phyloP scores from a whole-genome alignment of 2,329 filamentous ascomycete species.

The Botrytis fragariae region DNA sequence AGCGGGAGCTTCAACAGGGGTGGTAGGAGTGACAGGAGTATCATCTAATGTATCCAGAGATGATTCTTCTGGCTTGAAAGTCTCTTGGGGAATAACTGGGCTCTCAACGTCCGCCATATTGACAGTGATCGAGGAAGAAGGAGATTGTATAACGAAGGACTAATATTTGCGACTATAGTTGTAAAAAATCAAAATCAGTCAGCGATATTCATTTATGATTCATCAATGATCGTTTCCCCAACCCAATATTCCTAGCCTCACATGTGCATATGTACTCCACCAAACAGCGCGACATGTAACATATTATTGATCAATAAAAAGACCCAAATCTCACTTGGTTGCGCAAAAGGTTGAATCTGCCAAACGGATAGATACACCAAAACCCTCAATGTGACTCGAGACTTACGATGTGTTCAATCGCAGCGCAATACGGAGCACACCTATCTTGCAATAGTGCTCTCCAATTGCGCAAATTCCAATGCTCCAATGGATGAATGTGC shows the following conservation, averaged over 20 bases:
- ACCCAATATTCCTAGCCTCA: constrained; percentile 5
- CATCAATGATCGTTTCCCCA: constrained; percentile 9
- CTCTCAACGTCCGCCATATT: constrained; percentile 21
- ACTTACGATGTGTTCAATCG: constrained; percentile 20
- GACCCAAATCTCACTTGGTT: constrained; percentile 8
- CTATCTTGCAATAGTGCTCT: not conserved
- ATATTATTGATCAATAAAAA: constrained; percentile 13
- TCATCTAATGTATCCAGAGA: constrained; percentile 3
- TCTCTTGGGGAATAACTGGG: not conserved
- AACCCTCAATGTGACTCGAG: constrained; percentile 13
- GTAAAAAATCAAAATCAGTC: constrained; percentile 3
- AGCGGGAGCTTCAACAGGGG: not conserved
- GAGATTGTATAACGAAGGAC: constrained; percentile 15
- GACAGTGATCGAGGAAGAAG: constrained; percentile 1
- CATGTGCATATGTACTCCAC: constrained; percentile 17
- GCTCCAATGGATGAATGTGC: constrained; percentile 3
- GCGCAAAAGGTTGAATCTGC: constrained; percentile 10
- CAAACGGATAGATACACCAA: constrained; percentile 7
- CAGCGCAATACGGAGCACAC: not conserved
- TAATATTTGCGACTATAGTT: constrained; percentile 18
- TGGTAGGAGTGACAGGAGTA: constrained; percentile 1
- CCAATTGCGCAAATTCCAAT: constrained; percentile 6
- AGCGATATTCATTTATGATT: constrained; percentile 17
- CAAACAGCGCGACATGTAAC: constrained; percentile 15
- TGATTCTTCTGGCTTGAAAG: not conserved